Evolutionary conservation across 2,329 filamentous ascomycete species (phyloP).

Genomic region (Clonostachys rhizophaga): DNA sequence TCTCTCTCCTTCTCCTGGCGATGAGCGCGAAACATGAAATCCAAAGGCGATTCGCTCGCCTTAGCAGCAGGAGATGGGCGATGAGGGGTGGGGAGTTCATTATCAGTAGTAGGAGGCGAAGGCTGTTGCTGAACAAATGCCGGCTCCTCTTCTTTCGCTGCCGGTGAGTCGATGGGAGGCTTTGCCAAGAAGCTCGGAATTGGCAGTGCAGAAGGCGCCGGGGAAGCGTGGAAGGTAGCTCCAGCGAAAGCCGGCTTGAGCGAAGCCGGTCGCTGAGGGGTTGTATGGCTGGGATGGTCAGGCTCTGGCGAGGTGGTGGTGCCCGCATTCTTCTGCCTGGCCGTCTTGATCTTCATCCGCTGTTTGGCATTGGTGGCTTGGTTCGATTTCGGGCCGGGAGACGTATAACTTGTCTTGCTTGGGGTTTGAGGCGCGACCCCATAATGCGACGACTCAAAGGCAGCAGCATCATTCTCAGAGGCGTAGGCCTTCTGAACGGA

Average conservation of each 20-base stretch:
- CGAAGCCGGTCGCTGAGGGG: constrained; percentile 29
- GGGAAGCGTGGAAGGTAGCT: constrained; percentile 91
- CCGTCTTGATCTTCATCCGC: constrained; percentile 9
- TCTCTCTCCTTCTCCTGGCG: constrained; percentile 68
- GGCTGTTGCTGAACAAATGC: constrained; percentile 23
- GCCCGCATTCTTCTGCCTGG: constrained; percentile 6
- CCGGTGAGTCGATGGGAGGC: constrained; percentile 62
- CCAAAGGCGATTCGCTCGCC: constrained; percentile 61
- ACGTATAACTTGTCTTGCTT: constrained; percentile 23
- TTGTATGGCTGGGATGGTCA: constrained; percentile 24
- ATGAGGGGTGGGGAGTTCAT: constrained; percentile 40
- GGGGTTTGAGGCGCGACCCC: constrained; percentile 38
- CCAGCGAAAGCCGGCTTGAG: constrained; percentile 73
- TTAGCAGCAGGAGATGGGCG: constrained; percentile 23
- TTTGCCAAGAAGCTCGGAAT: constrained; percentile 84
- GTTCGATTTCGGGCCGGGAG: constrained; percentile 9
- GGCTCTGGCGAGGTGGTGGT: not conserved
- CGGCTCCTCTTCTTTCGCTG: not conserved
- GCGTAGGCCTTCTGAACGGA: constrained; percentile 50
- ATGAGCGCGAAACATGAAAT: constrained; percentile 87
- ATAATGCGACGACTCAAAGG: constrained; percentile 22
- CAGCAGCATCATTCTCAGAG: constrained; percentile 48
- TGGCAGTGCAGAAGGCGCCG: constrained; percentile 83
- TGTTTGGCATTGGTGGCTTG: constrained; percentile 10
- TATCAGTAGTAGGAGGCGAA: constrained; percentile 48